Conservation (phyloP, 148 eudicot genomes). For the Dianthus caryophyllus region DNA sequence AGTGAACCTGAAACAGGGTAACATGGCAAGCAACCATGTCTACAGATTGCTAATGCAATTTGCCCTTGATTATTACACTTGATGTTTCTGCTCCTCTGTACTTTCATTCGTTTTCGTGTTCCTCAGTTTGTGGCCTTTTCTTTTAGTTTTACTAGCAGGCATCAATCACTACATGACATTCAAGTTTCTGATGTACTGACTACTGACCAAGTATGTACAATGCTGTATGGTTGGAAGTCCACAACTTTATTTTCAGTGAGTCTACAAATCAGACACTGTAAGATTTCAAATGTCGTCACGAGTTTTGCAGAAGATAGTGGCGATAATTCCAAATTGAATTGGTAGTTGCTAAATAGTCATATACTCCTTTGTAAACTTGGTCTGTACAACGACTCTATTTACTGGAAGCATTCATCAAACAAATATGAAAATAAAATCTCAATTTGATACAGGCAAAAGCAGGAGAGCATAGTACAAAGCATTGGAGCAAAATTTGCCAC, state of each 20-base stretch:
- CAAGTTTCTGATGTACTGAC: too few relatives aligned
- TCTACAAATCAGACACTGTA: background rate
- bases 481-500: background rate
- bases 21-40: background rate
- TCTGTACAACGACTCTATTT: too few relatives aligned
- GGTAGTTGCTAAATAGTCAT: background rate
- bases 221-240: background rate
- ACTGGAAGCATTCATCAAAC: background rate
- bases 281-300: background rate
- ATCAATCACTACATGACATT: too few relatives aligned
- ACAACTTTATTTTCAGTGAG: background rate
- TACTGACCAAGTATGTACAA: too few relatives aligned
- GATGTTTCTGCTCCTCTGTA: background rate
- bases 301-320: too few relatives aligned
- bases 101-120: background rate
- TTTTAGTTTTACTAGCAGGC: background rate
- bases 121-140: background rate
- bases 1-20: background rate
- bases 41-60: background rate
- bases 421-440: background rate
- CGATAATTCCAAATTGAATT: constrained; percentile 9
- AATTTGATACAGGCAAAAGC: background rate
- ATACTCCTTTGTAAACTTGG: too few relatives aligned
- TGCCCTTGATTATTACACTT: background rate
- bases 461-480: too few relatives aligned